Percentiles rank a stretch among this genome's conserved stretches.
Evolutionary conservation across 495 filamentous ascomycete species (phyloP).

Genomic region (Xylaria grammica): DNA sequence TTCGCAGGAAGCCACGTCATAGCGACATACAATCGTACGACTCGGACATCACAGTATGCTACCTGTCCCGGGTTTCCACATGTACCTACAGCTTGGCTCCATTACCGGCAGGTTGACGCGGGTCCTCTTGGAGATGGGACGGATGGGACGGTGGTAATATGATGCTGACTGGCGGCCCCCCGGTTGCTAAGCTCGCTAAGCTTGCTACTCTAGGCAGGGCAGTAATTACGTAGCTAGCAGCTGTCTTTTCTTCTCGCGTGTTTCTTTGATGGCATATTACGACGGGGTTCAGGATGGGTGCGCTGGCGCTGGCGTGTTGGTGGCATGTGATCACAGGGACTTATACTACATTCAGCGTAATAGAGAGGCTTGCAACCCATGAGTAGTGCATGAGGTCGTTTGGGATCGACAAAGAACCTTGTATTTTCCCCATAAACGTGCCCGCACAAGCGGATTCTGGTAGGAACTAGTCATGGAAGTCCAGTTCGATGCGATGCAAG

Average conservation of each 20-base stretch:
- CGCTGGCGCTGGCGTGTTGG: neutral
- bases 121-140: neutral
- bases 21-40: constrained; percentile 16
- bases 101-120: neutral
- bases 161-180: too few relatives aligned
- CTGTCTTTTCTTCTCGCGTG: too few relatives aligned
- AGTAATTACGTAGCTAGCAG: constrained; percentile 7
- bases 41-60: neutral
- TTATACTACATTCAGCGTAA: too few relatives aligned
- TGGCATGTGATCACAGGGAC: constrained; percentile 4
- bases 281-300: neutral
- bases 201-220: neutral
- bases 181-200: too few relatives aligned
- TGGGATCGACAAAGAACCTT: constrained; percentile 16
- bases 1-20: constrained; percentile 6
- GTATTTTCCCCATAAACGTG: constrained; percentile 15
- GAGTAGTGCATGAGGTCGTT: constrained; percentile 18
- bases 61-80: constrained; percentile 13
- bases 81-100: neutral
- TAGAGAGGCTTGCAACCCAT: too few relatives aligned
- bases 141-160: neutral
- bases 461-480: constrained; percentile 11
- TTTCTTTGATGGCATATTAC: neutral
- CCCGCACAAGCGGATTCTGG: constrained; percentile 16
- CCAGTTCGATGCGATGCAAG: constrained; percentile 15